A percentile compares a stretch with the other conserved stretches of the same genome.
phyloP scores from a whole-genome alignment of 192 early-diverging fungal genomes.

The Entomortierella beljakovae region DNA sequence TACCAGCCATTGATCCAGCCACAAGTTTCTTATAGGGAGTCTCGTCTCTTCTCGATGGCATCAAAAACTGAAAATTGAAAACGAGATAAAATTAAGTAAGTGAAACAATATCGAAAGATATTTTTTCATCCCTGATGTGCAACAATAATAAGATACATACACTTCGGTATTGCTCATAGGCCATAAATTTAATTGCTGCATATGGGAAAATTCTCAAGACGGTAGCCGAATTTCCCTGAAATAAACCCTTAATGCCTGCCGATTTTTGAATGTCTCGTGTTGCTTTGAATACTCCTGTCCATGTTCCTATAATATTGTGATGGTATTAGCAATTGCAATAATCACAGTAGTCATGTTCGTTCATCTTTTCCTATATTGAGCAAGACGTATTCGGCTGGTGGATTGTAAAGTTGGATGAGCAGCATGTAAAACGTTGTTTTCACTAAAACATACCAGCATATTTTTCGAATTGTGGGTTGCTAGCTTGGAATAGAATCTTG shows the following conservation, averaged over 20 bases:
- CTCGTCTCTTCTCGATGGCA: conserved; percentile 61
- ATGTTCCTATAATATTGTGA: conserved; percentile 64
- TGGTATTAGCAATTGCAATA: not conserved
- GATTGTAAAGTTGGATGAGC: no score
- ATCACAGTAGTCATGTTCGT: no score
- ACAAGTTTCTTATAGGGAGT: conserved; percentile 79
- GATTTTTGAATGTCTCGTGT: conserved; percentile 75
- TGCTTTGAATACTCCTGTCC: conserved; percentile 86
- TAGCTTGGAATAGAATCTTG: conserved; percentile 88
- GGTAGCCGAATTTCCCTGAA: conserved; percentile 96
- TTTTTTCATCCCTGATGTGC: not conserved
- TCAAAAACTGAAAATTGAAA: conserved; percentile 13
- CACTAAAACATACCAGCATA: conserved; percentile 72
- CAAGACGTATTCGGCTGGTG: no score
- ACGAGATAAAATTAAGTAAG: not conserved
- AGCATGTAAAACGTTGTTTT: no score
- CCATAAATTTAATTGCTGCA: conserved; percentile 97
- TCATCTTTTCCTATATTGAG: not conserved
- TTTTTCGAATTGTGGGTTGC: conserved; percentile 76
- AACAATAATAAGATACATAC: conserved; percentile 48
- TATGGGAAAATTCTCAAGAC: conserved; percentile 97
- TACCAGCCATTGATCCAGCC: conserved; percentile 76
- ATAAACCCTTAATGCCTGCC: conserved; percentile 84
- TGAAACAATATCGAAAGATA: conserved; percentile 6
- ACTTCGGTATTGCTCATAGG: conserved; percentile 89